Base-by-base conservation (phyloP, 306 rosid species). In the Glycine soja region DNA sequence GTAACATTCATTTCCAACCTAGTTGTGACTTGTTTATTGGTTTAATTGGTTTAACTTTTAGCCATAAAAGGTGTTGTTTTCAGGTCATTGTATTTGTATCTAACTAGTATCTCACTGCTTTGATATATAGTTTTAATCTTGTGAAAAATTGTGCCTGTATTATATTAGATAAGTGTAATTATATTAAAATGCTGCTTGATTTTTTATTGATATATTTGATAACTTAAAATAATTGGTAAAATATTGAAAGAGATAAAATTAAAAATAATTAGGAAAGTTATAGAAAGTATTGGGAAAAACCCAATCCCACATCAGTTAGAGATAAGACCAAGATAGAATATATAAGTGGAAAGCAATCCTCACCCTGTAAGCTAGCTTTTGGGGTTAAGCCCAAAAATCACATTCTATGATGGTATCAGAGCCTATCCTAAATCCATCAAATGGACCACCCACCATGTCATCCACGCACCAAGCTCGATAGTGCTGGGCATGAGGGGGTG, bases 1-100 rank as follows among this genome's bases (percentile, higher is more conserved):
- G 99, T 95, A 91, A 87, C 30, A 59, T 78, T 64, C 61, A 57
- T 72, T 74, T 83, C 70, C 72, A 65, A 71, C 75, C 78, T 63
- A 74, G 63, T 65, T 79, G 42, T 61, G 72, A 53, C 65, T 77
- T 69, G 6, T 59, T 36, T 48, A 63, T 77, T 56, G 57, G 24
- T 77, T 87, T 65, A n/a, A n/a, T n/a, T n/a, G 3, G 14, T 71
- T 84, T 58, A 11, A 14, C 59, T 50, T 76, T 73, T 7, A 36
- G 69, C 75, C 32, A 14, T 61, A 5, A 13, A 19, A 40, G 30
- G 48, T 51, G 43, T 50, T 76, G 24, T 34, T 45, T 70, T 8
- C 9, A 3, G 18, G 36, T 74, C 61, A 19, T 51, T 51, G 2
- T 36, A 8, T 34, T 51, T 51, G 2, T 36, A 8, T 34, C 63